Base-by-base conservation (phyloP, 306 rosid genomes). In the Cotoneaster glaucophyllus region DNA sequence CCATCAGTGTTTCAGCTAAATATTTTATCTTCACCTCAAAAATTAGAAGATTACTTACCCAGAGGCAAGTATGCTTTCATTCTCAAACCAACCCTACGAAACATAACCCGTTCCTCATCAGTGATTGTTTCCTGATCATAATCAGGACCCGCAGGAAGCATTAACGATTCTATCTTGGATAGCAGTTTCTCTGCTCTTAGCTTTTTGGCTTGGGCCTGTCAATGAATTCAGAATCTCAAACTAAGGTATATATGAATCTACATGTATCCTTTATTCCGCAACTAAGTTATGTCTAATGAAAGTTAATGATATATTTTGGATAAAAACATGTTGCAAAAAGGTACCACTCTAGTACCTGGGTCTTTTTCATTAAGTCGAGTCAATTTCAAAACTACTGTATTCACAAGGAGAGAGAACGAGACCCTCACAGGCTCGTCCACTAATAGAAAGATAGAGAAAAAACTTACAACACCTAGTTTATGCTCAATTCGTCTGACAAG, bases 71-170 rank as follows among this genome's bases (percentile, higher is more conserved):
- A 89, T 15, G 97, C 89, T 56, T 91, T 95, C 99, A 95, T 90
- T 81, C 82, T 82, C 69, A 92, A 89, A 82, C 98, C 99, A 88
- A 92, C 90, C 56, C 86, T 77, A 68, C 96, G 93, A 71, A 95
- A 89, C 98, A 90, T 95, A 76, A 83, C 90, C 2, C 98, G 87
- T 68, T 96, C 99, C 89, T 94, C 98, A 79, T 96, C 99, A 67
- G 99, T 90, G 76, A 92, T 84, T 76, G 96, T 89, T 88, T 96
- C 99, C 80, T 87, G 91, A 78, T 90, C 92, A 75, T 85, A 82
- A 86, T 89, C 97, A 70, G 96, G 93, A 76, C 89, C 88, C 59
- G 86, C 86, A 76, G 93, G 98, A 79, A 92, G 78, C 93, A 95
- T 79, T 45, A 96, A 91, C 5, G 85, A 88, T 84, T 92, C 97